Evolutionary conservation across 345 rosid genomes (phyloP).

Genomic region (Eucalyptus marginata): DNA sequence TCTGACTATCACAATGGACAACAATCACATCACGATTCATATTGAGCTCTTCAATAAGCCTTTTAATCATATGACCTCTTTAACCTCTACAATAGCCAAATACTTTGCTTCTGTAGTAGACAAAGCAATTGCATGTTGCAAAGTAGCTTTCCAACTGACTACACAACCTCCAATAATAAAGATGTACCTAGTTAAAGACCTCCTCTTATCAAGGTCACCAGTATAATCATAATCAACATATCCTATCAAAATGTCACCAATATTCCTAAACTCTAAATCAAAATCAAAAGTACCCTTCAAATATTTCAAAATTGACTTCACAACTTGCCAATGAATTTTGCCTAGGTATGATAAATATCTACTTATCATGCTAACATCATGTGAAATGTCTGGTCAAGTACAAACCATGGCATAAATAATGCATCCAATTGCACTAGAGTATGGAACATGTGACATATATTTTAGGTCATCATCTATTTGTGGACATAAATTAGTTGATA

Average conservation of each 20-base stretch:
- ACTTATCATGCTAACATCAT: no score
- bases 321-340: neutral
- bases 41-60: neutral
- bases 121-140: neutral
- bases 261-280: neutral
- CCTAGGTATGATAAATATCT: no score
- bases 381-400: no score
- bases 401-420: no score
- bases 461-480: no score
- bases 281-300: neutral
- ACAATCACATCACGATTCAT: neutral
- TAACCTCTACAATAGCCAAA: neutral
- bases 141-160: neutral
- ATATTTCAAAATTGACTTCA: neutral
- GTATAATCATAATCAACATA: neutral
- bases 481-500: no score
- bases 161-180: neutral
- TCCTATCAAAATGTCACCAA: fast-evolving
- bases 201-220: neutral
- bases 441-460: no score
- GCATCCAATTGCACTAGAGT: no score
- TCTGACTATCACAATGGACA: neutral
- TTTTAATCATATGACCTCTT: neutral
- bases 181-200: neutral
- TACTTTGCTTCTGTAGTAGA: neutral